These are phyloP conservation scores for Zygosaccharomyces lentus DNA, from an alignment of 805 yeast species.

Conservation along the genomic window DNA sequence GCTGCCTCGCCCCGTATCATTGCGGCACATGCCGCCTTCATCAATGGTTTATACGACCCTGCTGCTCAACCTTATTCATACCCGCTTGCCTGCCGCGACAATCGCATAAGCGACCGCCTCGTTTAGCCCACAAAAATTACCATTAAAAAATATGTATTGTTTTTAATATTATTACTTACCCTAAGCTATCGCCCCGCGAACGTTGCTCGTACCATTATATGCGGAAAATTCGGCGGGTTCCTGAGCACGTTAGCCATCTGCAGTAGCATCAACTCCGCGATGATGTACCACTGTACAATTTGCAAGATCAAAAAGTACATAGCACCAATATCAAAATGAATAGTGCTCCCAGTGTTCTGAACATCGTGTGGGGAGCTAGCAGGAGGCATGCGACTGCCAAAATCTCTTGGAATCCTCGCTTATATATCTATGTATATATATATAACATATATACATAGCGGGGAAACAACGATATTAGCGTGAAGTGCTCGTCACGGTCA, in stretches of 20 bases:
- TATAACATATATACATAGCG: too few relatives aligned
- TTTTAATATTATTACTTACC: too few relatives aligned
- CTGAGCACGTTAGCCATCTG: background rate
- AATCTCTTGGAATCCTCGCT: background rate
- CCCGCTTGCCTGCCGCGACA: too few relatives aligned
- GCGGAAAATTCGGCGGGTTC: background rate
- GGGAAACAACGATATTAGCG: background rate
- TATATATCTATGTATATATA: background rate
- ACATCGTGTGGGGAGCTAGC: background rate
- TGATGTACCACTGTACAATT: background rate
- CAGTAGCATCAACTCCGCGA: background rate
- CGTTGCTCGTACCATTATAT: constrained; percentile 1
- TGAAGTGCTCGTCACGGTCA: too few relatives aligned
- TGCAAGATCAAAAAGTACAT: background rate
- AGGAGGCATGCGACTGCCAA: background rate
- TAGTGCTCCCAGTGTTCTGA: background rate
- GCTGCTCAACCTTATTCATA: too few relatives aligned
- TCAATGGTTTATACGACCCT: too few relatives aligned
- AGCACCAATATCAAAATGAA: constrained; percentile 1
- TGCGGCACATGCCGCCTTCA: too few relatives aligned
- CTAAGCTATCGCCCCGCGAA: background rate
- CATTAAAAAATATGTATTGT: too few relatives aligned
- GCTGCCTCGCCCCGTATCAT: too few relatives aligned
- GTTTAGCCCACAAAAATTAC: too few relatives aligned
- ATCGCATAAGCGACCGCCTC: too few relatives aligned